Base-by-base conservation (phyloP, 2,329 filamentous ascomycete genomes). In the Biscogniauxia sp. region DNA sequence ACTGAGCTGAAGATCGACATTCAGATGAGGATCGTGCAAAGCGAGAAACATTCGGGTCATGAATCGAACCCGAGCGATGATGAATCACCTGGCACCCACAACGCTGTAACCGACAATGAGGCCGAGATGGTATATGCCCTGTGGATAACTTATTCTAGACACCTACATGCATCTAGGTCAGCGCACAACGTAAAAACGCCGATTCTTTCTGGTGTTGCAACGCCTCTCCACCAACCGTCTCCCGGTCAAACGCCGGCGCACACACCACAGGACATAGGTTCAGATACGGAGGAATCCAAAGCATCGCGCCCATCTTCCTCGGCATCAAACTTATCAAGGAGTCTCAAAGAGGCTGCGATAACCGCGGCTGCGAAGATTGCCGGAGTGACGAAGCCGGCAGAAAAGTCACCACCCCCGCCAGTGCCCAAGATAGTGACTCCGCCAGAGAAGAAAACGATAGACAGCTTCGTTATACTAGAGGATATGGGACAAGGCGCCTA, bases 401-500 rank as follows among this genome's bases (percentile, higher is more conserved):
- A 74, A 20, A 72, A 68, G 37, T 58, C 65, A 28, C 49, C 70
- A 51, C 51, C 73, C 59, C 62, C 74, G 11, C 61, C 77, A 4
- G 71, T 69, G 1, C 68, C 78, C 65, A 62, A 80, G 68, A 73
- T 70, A 8, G 68, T 72, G 15, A 74, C 78, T 54, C 69, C 78
- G 5, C 51, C 69, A 25, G 72, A 80, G 67, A 97, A 96, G 78
- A 95, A 95, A 76, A 88, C 86, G 0, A 98, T 99, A 65, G 83
- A 89, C 57, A 93, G 97, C 73, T 99, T 97, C 74, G 83, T 88
- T 51, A 94, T 99, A 62, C 80, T 99, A 13, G 95, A 99, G 76
- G 95, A 99, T 62, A 98, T 99, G 94, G 95, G 95, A 4, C 93
- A 97, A 77, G 95, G 95, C 50, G 95, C 95, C 1, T 99, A 99